Base-by-base conservation (phyloP, 345 rosid species). In the Microthlaspi erraticum region DNA sequence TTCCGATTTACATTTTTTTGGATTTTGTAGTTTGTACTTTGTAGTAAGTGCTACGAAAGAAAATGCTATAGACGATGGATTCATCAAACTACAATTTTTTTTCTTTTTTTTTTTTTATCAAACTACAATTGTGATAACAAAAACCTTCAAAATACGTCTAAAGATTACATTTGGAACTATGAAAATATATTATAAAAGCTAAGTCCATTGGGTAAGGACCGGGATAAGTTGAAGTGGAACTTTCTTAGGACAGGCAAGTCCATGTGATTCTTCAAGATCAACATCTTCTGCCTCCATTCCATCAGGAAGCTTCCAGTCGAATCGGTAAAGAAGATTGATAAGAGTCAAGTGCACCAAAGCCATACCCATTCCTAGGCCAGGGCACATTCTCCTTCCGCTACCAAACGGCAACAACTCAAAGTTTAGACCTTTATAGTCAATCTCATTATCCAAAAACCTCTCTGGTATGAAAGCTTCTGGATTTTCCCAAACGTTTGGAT, bases 321-420 rank as follows among this genome's bases (percentile, higher is more conserved):
- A 87, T 0, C 68, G 46, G 56, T 75, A 59, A 11, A 87, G 69
- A 16, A 86, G 65, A 64, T 78, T 87, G 4, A 87, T 88, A 2
- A 86, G 70, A 12, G 81, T 55, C 8, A 84, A 75, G 64, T 83
- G 83, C 29, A 86, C 55, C 41, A 83, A 13, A 48, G 64, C 50
- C n/a, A 74, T 33, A 1, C 77, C 84, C 6, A 87, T 77, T 26
- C 67, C 72, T 1, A 72, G 52, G n/a, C 88, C 93, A 0, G 93
- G 93, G 43, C 93, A 88, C 20, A 80, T 81, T 33, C 93, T 76
- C 16, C 96, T 72, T 2, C 96, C 91, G 1, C 76, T 57, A 16
- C 93, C 91, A 39, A 90, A 87, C 2, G 93, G 87, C 18, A 83
- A 64, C 5, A 82, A 12, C 72, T 85, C 87, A 26, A 72, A 90